Evolutionary conservation across 2,329 filamentous ascomycete species (phyloP), one percentile per base, ranked within the genome.

Genomic region (Cladosporium velox): DNA sequence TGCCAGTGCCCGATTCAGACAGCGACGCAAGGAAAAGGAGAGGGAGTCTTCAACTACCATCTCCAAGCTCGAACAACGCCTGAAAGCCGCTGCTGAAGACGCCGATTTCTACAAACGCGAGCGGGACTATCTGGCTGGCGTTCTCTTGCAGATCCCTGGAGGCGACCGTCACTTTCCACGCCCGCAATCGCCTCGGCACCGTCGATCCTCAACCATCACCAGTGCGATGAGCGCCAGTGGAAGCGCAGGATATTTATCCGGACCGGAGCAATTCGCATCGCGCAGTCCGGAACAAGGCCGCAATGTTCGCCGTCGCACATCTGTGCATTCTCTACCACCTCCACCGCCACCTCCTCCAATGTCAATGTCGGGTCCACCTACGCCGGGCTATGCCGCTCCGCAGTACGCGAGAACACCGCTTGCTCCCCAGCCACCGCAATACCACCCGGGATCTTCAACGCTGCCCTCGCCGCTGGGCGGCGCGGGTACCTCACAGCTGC

Each of bases 11-110:
- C 86, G 92, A 67, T 95, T 96, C 70, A 86, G 92, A 65, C 87
- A 89, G 74, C 86, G 93, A 67, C 88, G 92, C 74, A 96, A 96
- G 79, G 91, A 93, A 73, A 89, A 90, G 76, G 91, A 94, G 76
- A 87, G 86, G 71, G 90, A 92, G 76, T 90, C 89, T 66, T 86
- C 87, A 18, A 84, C 85, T 64, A 89, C 86, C 59, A 88, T 94
- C 69, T 84, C 90, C 60, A 86, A 88, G 70, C 81, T 94, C 64
- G 89, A 92, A 74, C 83, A 86, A 62, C 85, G 90, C 69, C 84
- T 90, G 64, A 86, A 89, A 59, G 88, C 92, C n/a, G 78, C 92
- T 66, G 80, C 85, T 65, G 86, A 85, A 47, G 89, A 93, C 72
- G 83, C 86, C 34, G 90, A 94, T 67, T 92, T 88, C 75, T 94